Conservation (phyloP, 2,329 filamentous ascomycete genomes). For the Calonectria multiphialidica region DNA sequence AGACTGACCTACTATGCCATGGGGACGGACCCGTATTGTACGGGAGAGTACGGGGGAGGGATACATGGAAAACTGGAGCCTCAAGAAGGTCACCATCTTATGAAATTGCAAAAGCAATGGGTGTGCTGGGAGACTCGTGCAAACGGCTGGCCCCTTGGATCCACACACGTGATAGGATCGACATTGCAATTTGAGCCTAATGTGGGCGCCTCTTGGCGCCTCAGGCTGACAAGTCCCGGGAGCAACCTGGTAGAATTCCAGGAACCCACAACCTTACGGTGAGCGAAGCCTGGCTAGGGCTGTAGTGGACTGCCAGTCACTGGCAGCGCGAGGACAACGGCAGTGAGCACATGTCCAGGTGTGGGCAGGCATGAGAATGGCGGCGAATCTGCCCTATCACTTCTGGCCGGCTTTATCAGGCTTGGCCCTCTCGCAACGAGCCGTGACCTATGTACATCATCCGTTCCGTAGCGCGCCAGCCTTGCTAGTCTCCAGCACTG, state of each 20-base stretch:
- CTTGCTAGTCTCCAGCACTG: conserved; percentile 13
- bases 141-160: conserved; percentile 28
- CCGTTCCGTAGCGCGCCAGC: conserved; percentile 10
- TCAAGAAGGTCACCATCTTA: conserved; percentile 13
- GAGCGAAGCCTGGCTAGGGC: background rate
- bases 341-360: conserved; percentile 3
- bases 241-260: conserved; percentile 8
- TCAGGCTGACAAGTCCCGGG: conserved; percentile 10
- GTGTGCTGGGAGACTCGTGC: conserved; percentile 21
- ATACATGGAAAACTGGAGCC: conserved; percentile 19
- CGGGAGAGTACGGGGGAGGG: background rate
- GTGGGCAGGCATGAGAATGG: background rate
- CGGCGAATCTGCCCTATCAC: background rate
- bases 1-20: background rate
- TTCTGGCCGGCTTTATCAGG: conserved; percentile 3
- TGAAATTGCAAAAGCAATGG: conserved; percentile 23
- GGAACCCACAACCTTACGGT: background rate
- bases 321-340: background rate
- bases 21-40: background rate
- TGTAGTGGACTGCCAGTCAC: background rate
- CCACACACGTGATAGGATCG: conserved; percentile 45
- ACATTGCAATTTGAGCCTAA: conserved; percentile 38
- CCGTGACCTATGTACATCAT: background rate
- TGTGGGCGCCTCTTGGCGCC: conserved; percentile 14
- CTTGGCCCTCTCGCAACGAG: background rate